Conservation (phyloP, 208 protist species). For the Giardia duodenalis region DNA sequence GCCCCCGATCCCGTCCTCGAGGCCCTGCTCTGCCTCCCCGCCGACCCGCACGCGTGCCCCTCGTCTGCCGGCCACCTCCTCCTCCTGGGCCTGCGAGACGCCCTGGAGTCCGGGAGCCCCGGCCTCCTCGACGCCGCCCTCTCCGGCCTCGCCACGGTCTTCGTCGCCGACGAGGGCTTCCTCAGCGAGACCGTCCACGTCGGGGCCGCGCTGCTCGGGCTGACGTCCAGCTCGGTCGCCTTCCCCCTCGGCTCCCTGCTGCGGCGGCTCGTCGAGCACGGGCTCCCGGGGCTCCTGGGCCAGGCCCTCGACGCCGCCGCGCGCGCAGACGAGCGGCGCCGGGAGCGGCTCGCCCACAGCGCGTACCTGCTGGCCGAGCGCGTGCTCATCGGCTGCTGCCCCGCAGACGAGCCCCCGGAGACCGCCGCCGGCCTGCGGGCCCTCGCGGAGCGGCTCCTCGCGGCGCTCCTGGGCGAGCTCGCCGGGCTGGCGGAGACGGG, state of each 20-base stretch:
- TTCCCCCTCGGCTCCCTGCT: not conserved
- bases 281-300: not conserved
- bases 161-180: not conserved
- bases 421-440: not conserved
- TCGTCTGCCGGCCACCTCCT: not conserved
- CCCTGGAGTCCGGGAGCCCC: not conserved
- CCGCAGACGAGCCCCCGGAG: not conserved
- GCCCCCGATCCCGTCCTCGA: not conserved
- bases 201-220: not conserved
- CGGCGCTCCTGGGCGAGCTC: not conserved
- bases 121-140: not conserved
- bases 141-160: not conserved
- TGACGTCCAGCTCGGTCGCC: not conserved
- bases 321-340: not conserved
- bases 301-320: not conserved
- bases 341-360: not conserved
- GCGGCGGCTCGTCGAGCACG: not conserved
- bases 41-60: not conserved
- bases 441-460: not conserved
- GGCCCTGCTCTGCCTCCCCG: not conserved
- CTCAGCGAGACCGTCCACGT: not conserved
- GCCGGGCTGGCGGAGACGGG: not conserved
- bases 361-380: not conserved
- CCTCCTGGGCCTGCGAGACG: not conserved
- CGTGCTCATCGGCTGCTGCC: not conserved